A percentile compares a stretch with the other conserved stretches of the same genome.
Conservation (phyloP, 495 filamentous ascomycete genomes). For the Tuber brumale region DNA sequence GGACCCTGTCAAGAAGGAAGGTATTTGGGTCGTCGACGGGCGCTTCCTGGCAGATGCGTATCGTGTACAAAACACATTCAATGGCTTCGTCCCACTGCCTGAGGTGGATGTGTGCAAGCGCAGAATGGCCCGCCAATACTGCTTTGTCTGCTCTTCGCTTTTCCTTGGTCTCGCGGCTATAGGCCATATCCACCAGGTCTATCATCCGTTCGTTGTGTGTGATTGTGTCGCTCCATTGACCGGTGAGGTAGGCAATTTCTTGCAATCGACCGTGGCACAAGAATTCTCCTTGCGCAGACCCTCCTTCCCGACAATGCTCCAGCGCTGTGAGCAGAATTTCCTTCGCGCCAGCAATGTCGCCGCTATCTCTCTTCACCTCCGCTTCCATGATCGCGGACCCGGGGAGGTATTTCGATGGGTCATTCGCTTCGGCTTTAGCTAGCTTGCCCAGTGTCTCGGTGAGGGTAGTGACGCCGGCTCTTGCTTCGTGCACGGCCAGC, state of each 20-base stretch:
- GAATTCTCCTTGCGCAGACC: not conserved
- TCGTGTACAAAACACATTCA: not conserved
- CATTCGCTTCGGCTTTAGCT: not conserved
- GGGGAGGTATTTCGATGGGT: not conserved
- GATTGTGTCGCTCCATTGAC: not conserved
- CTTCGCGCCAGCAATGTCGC: not conserved
- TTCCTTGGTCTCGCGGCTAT: not conserved
- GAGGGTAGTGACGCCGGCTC: not conserved
- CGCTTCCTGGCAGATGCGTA: not conserved
- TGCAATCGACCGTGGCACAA: not conserved
- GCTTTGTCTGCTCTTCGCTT: not conserved
- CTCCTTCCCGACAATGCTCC: not conserved
- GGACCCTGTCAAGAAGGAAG: not conserved
- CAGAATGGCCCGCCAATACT: not conserved
- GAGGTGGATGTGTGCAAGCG: constrained; percentile 12
- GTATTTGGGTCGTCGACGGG: not conserved
- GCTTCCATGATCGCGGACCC: not conserved
- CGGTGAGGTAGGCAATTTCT: not conserved
- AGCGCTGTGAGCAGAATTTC: not conserved
- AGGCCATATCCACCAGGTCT: not conserved
- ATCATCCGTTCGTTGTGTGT: not conserved
- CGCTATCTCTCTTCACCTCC: not conserved
- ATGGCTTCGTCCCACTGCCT: constrained; percentile 21
- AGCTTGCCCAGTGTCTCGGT: not conserved
- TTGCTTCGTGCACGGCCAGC: not conserved